Evolutionary conservation across 1,284 basidiomycete genomes (phyloP).

Genomic region (Microbotryomycetes sp.): DNA sequence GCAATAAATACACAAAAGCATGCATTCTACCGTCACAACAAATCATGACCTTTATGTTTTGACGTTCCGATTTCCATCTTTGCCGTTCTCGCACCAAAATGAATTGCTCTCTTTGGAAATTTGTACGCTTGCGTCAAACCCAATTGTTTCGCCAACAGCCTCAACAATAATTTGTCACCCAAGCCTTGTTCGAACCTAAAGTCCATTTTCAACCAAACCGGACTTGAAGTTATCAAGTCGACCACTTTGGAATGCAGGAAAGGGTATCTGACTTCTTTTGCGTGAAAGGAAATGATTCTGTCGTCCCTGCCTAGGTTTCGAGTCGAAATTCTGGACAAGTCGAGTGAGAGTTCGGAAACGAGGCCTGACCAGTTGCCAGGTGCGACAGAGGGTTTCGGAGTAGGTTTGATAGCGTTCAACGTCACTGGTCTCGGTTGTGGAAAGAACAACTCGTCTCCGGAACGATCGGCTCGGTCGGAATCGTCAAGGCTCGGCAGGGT

Average conservation of each 20-base stretch:
- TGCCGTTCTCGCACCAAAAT: constrained; percentile 86
- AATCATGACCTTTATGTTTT: constrained; percentile 37
- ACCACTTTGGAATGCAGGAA: constrained; percentile 76
- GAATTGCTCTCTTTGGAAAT: constrained; percentile 89
- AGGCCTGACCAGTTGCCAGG: constrained; percentile 79
- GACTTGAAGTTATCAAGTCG: constrained; percentile 60
- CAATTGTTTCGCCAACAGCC: constrained; percentile 58
- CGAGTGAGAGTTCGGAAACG: constrained; percentile 81
- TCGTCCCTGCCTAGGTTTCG: constrained; percentile 93
- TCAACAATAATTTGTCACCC: constrained; percentile 81
- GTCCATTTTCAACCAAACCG: constrained; percentile 73
- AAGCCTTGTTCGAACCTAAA: constrained; percentile 54
- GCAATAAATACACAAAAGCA: neutral
- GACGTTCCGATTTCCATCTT: constrained; percentile 61
- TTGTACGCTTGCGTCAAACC: constrained; percentile 61
- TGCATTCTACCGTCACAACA: neutral
- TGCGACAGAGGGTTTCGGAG: constrained; percentile 46
- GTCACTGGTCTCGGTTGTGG: neutral
- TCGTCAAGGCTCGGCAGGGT: neutral
- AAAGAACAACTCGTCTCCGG: constrained; percentile 45
- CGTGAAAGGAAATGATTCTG: constrained; percentile 76
- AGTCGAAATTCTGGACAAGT: constrained; percentile 72
- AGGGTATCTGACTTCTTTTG: constrained; percentile 82
- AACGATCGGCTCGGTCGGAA: neutral
- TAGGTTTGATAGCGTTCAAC: neutral